A percentile compares a stretch with the other conserved stretches of the same genome.
Evolutionary conservation across 805 yeast genomes (phyloP).

Genomic region (Metschnikowia picachoensis): DNA sequence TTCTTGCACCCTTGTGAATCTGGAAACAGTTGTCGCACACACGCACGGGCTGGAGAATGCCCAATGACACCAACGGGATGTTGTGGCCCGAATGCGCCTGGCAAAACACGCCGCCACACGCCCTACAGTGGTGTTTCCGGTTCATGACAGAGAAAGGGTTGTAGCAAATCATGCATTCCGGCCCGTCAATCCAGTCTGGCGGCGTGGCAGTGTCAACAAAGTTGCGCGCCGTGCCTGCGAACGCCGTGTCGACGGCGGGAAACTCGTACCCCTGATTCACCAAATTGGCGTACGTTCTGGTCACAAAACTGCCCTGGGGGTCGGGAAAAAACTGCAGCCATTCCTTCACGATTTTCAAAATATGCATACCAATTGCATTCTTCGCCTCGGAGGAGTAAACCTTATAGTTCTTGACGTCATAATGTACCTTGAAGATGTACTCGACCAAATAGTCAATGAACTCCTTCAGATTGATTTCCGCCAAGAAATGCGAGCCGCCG

Average conservation of each 20-base stretch:
- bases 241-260: slow-evolving; percentile 41
- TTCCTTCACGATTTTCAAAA: slow-evolving; percentile 63
- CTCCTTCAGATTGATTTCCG: slow-evolving; percentile 77
- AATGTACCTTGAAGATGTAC: slow-evolving; percentile 35
- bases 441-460: slow-evolving; percentile 77
- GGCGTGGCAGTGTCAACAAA: slow-evolving; percentile 89
- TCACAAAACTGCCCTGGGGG: slow-evolving; percentile 65
- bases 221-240: slow-evolving; percentile 31
- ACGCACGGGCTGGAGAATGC: slow-evolving; percentile 84
- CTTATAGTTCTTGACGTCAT: slow-evolving; percentile 27
- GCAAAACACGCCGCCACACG: slow-evolving; percentile 94
- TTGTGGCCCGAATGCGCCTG: slow-evolving; percentile 76
- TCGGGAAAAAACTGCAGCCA: slow-evolving; percentile 75
- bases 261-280: slow-evolving; percentile 61
- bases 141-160: slow-evolving; percentile 73
- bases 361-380: slow-evolving; percentile 48
- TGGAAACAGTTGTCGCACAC: slow-evolving; percentile 89
- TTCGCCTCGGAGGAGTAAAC: slow-evolving; percentile 23
- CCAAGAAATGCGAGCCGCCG: slow-evolving; percentile 82
- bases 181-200: slow-evolving; percentile 96
- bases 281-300: slow-evolving; percentile 56
- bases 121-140: slow-evolving; percentile 93
- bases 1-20: slow-evolving; percentile 43
- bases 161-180: slow-evolving; percentile 92
- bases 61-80: slow-evolving; percentile 73